phyloP scores from a whole-genome alignment of 176 grass and related monocot genomes.

The Triticum dicoccoides region DNA sequence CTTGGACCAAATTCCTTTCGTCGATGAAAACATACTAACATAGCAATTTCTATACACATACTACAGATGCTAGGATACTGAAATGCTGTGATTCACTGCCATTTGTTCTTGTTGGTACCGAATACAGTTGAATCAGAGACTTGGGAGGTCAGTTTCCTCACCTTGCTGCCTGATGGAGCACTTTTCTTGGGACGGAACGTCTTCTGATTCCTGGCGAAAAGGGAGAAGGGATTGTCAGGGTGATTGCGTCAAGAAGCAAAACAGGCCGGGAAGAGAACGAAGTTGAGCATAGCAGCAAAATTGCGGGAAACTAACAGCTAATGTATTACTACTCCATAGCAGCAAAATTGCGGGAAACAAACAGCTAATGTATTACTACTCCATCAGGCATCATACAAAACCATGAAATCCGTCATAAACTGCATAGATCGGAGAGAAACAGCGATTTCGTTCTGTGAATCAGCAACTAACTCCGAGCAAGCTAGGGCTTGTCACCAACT shows the following conservation, averaged over 20 bases:
- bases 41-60: background rate
- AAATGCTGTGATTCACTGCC: background rate
- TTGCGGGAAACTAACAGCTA: background rate
- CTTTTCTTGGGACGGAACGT: constrained; percentile 99
- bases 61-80: background rate
- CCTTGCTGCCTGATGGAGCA: constrained; percentile 96
- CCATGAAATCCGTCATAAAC: background rate
- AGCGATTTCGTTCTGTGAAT: background rate
- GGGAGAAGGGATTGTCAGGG: background rate
- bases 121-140: background rate
- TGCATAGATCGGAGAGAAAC: background rate
- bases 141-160: background rate
- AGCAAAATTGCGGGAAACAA: background rate
- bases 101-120: background rate
- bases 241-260: background rate
- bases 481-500: background rate
- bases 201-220: constrained; percentile 77
- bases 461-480: background rate
- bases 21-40: background rate
- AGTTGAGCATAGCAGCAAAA: background rate
- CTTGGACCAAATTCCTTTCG: background rate
- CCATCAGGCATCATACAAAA: background rate
- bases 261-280: background rate
- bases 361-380: background rate
- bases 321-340: no score